Evolutionary conservation across 2,329 filamentous ascomycete genomes (phyloP), one percentile per base, ranked within the genome.

Genomic region (Zopfia rhizophila): DNA sequence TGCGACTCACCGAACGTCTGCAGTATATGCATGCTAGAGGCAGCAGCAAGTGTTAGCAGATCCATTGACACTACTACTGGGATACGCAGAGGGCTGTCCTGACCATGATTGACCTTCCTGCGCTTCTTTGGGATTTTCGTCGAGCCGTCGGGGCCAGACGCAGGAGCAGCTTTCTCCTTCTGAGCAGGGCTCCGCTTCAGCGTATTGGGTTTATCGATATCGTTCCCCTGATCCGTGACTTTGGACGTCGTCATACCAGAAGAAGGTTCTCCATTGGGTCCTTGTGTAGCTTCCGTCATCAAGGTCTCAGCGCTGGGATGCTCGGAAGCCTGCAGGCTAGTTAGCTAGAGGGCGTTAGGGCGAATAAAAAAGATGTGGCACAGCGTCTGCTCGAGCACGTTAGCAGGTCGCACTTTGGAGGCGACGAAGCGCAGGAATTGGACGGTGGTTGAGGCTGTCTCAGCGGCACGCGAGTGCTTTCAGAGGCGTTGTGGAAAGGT

Each of bases 41-140:
- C 40, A 30, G 53, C 46, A 39, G 37, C 29, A 52, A 33, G 48
- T 51, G 55, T 72, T 52, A 72, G 68, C 66, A 59, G 48, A 47
- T 45, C 33, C 40, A 54, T 58, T 54, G 54, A 53, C 35, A 46
- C 38, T 30, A 42, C 50, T 55, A 53, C 40, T 22, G 39, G 48
- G 55, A 44, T 38, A 47, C 57, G 66, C 61, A 58, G 38, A 60
- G 55, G 56, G 43, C 24, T 29, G 28, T 39, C 36, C 66, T 63
- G 60, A 75, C 73, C 78, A 70, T 80, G 78, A 64, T 80, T 80
- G 68, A 82, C 78, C 63, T 80, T 80, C 60, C 77, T 72, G 50
- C 77, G 72, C 71, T 80, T 80, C 70, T 78, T 79, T 38, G 66
- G 61, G 40, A 58, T 65, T 58, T 66, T 68, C 52, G 66, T 55